phyloP scores from a whole-genome alignment of 1,139 yeast genomes.

The Protomyces gravidus region DNA sequence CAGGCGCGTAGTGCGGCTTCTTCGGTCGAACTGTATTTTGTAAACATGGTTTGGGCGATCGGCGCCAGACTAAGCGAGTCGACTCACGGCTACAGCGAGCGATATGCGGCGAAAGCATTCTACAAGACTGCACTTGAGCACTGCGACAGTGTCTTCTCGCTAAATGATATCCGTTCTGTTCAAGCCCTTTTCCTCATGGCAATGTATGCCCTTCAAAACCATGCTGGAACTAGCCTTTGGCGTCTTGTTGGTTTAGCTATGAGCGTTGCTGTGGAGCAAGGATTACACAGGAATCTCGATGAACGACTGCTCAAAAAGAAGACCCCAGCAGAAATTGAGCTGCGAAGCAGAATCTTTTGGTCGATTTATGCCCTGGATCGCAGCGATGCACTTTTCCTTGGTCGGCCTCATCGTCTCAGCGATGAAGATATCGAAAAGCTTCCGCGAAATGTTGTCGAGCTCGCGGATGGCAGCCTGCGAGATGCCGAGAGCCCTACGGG shows the following conservation, averaged over 20 bases:
- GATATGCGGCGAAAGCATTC: not conserved
- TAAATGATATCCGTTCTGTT: not conserved
- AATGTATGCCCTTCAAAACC: constrained; percentile 1
- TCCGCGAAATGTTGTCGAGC: not conserved
- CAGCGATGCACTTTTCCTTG: not conserved
- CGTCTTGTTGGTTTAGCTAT: constrained; percentile 1
- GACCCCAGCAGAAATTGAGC: not conserved
- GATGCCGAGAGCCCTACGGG: not conserved
- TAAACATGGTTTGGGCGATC: constrained; percentile 5
- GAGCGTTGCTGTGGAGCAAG: not conserved
- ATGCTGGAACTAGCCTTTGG: constrained; percentile 1
- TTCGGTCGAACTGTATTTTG: not conserved
- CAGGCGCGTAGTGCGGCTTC: not conserved
- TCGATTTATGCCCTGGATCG: constrained; percentile 3
- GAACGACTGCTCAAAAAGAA: not conserved
- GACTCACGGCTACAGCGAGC: not conserved
- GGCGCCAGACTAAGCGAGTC: not conserved
- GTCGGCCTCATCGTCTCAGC: constrained; percentile 1
- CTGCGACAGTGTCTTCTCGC: not conserved
- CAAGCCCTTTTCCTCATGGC: not conserved
- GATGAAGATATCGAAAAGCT: constrained; percentile 2
- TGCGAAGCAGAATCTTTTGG: constrained; percentile 2
- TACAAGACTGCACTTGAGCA: not conserved
- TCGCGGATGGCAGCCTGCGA: not conserved
- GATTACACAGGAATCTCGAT: not conserved